Base-by-base conservation (phyloP, 306 rosid species). In the Hippophae gyantsensis region DNA sequence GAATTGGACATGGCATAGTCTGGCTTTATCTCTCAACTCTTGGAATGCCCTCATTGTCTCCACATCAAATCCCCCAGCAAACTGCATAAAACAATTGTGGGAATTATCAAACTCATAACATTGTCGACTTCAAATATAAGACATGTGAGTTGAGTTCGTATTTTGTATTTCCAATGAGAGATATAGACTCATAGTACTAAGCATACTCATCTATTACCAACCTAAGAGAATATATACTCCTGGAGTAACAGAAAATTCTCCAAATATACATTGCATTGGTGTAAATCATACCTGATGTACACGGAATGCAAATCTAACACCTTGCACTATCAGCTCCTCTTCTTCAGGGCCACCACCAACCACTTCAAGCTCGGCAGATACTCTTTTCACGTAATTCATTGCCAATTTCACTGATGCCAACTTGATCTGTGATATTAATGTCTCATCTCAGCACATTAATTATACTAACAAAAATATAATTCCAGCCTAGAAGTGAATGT, bases 21-120 rank as follows among this genome's bases (percentile, higher is more conserved):
- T 80, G 1, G 96, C 97, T 62, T 88, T 88, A 12, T 93, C 99
- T 69, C 99, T 82, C 79, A 93, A 73, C 72, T 88, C 99, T 68
- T 93, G 89, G 66, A 93, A 93, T 7, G 95, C 99, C 62, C 83
- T 93, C 95, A 86, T 93, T 14, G 99, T 93, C 64, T 93, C 99
- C 45, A 65, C 97, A 69, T 93, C 97, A 65, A 88, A 93, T 6
- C 99, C 99, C 5, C 99, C 95, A 0, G 99, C 99, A 65, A 93
- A 93, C 99, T 93, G 90, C 62, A 7, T 18, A 18, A 18, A 18
- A 18, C 23, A 18, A 18, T 18, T 18, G 23, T 18, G 23, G 23
- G 23, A 18, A 18, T 18, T 18, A 18, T 18, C 23, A 18, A 18
- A 18, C 23, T 18, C 23, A 18, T 18, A 18, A 18, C 23, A 18